Conservation (phyloP, 257 asterid species). For the Nicotiana paniculata region DNA sequence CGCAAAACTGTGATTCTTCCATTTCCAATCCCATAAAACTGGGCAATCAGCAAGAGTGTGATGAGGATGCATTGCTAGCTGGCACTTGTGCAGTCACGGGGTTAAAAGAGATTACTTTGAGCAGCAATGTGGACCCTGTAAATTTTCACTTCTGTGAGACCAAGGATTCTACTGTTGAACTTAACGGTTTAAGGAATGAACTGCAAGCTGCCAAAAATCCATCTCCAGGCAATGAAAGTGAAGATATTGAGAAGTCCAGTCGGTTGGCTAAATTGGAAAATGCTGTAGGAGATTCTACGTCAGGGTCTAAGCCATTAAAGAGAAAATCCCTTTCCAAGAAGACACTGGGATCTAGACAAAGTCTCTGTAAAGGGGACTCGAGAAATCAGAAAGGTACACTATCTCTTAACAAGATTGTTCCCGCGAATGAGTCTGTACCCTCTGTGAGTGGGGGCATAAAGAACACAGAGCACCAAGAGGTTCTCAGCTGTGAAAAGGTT, state of each 20-base stretch:
- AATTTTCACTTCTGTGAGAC: constrained; percentile 17
- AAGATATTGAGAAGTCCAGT: constrained; percentile 18
- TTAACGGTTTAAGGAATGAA: constrained; percentile 21
- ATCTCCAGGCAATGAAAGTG: constrained; percentile 14
- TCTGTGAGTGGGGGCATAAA: constrained; percentile 20
- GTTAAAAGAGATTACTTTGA: constrained; percentile 16
- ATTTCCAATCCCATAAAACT: constrained; percentile 18
- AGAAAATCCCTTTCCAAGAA: constrained; percentile 42
- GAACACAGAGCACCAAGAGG: constrained; percentile 15
- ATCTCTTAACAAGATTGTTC: constrained; percentile 24
- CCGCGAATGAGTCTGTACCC: constrained; percentile 11
- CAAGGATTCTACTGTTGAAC: constrained; percentile 21
- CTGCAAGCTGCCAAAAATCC: constrained; percentile 21
- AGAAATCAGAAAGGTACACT: constrained; percentile 38
- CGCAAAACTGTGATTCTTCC: neutral
- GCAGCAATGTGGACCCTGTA: constrained; percentile 10
- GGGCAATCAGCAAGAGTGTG: constrained; percentile 14
- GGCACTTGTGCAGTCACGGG: constrained; percentile 23
- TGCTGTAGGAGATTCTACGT: constrained; percentile 22
- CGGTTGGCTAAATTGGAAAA: constrained; percentile 18
- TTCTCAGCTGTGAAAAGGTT: constrained; percentile 22
- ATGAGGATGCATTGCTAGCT: constrained; percentile 22
- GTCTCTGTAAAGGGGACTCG: constrained; percentile 26
- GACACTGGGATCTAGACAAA: constrained; percentile 46
- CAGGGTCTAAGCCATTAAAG: constrained; percentile 29